phyloP scores from a whole-genome alignment of 169 alveolate genomes.

The Eimeria tenella region DNA sequence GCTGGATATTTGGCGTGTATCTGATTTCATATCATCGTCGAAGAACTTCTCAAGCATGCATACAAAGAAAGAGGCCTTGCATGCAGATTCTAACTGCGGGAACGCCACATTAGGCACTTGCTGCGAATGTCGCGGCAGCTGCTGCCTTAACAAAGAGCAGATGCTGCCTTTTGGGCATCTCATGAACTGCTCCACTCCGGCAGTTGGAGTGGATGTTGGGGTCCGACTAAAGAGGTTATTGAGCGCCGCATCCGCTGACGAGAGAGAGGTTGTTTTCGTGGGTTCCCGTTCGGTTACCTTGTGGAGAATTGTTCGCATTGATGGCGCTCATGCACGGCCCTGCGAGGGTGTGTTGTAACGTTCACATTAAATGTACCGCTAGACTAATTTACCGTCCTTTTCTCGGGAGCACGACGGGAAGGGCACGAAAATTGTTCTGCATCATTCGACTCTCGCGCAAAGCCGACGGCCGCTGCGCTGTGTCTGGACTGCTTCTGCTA shows the following conservation, averaged over 20 bases:
- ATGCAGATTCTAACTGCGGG: neutral
- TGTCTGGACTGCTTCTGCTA: neutral
- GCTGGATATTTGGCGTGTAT: constrained; percentile 54
- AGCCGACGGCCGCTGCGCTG: neutral
- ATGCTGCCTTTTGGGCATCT: constrained; percentile 15
- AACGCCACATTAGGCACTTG: neutral
- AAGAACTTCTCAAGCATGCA: neutral
- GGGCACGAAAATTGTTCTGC: no score
- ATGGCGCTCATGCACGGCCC: neutral
- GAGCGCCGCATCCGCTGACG: constrained; percentile 45
- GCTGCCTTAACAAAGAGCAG: neutral
- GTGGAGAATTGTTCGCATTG: constrained; percentile 50
- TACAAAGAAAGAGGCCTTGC: neutral
- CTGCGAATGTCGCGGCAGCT: neutral
- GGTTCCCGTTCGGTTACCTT: constrained; percentile 65
- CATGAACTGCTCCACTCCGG: constrained; percentile 19
- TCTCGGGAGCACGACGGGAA: no score
- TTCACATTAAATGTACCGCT: no score
- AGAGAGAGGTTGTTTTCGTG: constrained; percentile 64
- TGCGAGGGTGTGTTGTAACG: no score
- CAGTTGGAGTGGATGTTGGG: constrained; percentile 65
- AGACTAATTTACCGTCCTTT: no score
- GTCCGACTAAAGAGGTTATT: constrained; percentile 58
- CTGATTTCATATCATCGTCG: constrained; percentile 28
- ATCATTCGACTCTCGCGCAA: no score